Conservation (phyloP, 2,329 filamentous ascomycete species). For the Hypoxylon sp. region DNA sequence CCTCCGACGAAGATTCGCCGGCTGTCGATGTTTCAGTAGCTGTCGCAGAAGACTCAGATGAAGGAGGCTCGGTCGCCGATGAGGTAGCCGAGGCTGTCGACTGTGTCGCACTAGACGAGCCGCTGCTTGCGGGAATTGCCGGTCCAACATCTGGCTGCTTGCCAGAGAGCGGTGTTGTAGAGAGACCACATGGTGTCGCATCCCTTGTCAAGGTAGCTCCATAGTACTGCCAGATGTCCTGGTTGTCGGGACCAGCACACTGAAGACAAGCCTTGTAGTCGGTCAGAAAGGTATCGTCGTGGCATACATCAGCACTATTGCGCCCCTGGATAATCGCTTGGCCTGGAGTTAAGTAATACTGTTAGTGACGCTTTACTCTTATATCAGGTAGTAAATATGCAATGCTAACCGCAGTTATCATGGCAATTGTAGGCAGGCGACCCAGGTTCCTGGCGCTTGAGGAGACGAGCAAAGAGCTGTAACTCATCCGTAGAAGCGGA, state of each 20-base stretch:
- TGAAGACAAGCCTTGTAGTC: constrained; percentile 62
- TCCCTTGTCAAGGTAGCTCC: constrained; percentile 55
- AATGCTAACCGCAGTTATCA: constrained; percentile 63
- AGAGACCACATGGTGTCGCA: constrained; percentile 53
- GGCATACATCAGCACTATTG: constrained; percentile 56
- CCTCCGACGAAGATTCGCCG: constrained; percentile 12
- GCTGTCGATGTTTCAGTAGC: constrained; percentile 20
- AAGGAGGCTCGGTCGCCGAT: constrained; percentile 11
- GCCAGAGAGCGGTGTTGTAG: constrained; percentile 43
- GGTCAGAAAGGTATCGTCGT: constrained; percentile 58
- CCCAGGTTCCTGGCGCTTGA: constrained; percentile 61
- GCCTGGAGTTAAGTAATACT: constrained; percentile 32
- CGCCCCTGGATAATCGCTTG: constrained; percentile 56
- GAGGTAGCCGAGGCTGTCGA: constrained; percentile 20
- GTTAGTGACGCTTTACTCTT: constrained; percentile 10
- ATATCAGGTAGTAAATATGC: background rate
- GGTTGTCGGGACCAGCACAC: constrained; percentile 58
- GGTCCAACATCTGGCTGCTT: constrained; percentile 43
- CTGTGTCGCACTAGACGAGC: constrained; percentile 22
- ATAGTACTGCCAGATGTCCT: constrained; percentile 60
- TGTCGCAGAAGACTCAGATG: constrained; percentile 3
- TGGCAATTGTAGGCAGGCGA: constrained; percentile 64
- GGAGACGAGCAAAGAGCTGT: constrained; percentile 42
- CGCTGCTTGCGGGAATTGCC: constrained; percentile 28
- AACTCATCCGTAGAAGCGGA: constrained; percentile 43